Percentiles rank a stretch among this genome's conserved stretches.
Conservation (phyloP, 139 green algal species). For the Chlorella sp. region DNA sequence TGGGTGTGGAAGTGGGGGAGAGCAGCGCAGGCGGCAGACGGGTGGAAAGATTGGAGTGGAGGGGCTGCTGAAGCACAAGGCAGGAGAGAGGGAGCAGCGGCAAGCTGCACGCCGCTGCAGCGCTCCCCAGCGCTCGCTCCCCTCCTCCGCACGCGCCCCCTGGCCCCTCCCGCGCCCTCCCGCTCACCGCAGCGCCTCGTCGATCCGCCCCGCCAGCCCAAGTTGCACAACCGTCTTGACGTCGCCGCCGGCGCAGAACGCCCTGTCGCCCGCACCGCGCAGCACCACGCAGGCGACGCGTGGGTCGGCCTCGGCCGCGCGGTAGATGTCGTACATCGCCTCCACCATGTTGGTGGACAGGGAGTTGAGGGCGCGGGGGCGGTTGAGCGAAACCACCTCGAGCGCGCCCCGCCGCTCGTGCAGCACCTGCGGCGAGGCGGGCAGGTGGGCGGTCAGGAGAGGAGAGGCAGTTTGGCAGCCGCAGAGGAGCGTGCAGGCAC, state of each 20-base stretch:
- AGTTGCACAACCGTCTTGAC: constrained; percentile 70
- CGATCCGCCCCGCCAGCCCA: constrained; percentile 15
- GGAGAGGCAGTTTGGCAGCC: too few species aligned
- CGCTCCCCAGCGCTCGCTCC: too few species aligned
- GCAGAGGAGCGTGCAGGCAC: too few species aligned
- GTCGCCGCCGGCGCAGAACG: constrained; percentile 88
- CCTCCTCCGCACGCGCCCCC: too few species aligned
- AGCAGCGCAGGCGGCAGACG: too few species aligned
- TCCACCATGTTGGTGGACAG: constrained; percentile 75
- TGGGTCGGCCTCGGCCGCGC: neutral
- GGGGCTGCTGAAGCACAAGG: neutral
- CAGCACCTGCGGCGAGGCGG: constrained; percentile 29
- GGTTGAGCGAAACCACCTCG: constrained; percentile 26
- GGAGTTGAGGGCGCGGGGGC: constrained; percentile 72
- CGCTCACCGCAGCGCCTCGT: constrained; percentile 43
- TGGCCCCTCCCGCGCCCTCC: too few species aligned
- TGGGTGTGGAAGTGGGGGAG: neutral
- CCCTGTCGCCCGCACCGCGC: constrained; percentile 41
- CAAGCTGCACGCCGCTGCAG: too few species aligned
- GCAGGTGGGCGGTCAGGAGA: too few species aligned
- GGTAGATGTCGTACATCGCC: constrained; percentile 12
- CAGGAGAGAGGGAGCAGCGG: too few species aligned
- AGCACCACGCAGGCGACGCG: constrained; percentile 11
- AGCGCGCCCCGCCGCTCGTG: neutral
- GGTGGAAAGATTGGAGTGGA: neutral